Base-by-base conservation (phyloP, 1,284 basidiomycete species). In the Volvariella volvacea region DNA sequence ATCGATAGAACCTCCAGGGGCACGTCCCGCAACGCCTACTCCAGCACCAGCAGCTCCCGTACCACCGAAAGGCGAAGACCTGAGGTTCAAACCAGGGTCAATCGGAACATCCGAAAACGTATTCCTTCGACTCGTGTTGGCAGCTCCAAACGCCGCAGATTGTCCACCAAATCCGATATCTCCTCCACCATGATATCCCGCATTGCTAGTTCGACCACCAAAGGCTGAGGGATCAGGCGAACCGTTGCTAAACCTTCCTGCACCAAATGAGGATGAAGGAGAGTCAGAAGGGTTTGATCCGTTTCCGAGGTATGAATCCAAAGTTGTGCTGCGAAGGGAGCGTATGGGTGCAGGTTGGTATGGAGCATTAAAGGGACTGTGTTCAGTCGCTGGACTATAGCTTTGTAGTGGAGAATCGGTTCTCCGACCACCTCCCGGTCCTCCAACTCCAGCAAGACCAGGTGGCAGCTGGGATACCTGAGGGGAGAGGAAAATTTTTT, bases 181-280 rank as follows among this genome's bases (percentile, higher is more conserved):
- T n/a, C n/a, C n/a, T n/a, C n/a, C n/a, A 17, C 50, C 55, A 41
- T 55, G 53, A 42, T 69, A 63, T 45, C 65, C 67, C 10, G 63
- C 43, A 43, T 69, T 73, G 16, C 52, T 66, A 19, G 67, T 63
- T 42, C 75, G 67, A 16, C 74, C 72, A 41, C 71, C 72, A 52
- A 83, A 76, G 2, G 70, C 63, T 19, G 70, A 57, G n/a, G 74
- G 71, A 59, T 87, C 85, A 0, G 85, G 83, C 25, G 84, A 85
- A n/a, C 68, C 71, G 53, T 78, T 75, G 43, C 71, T 67, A 54
- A 82, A 82, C 50, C 78, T 65, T 20, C 74, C 76, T 38, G 66
- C 73, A 50, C 80, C 75, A 39, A 84, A 73, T 2, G 83, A 83
- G 1, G 85, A 86, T 2, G 80, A 73, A 1, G 83, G 82, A 12